Base-by-base conservation (phyloP, 2,329 filamentous ascomycete species). In the Coleophoma cylindrospora region DNA sequence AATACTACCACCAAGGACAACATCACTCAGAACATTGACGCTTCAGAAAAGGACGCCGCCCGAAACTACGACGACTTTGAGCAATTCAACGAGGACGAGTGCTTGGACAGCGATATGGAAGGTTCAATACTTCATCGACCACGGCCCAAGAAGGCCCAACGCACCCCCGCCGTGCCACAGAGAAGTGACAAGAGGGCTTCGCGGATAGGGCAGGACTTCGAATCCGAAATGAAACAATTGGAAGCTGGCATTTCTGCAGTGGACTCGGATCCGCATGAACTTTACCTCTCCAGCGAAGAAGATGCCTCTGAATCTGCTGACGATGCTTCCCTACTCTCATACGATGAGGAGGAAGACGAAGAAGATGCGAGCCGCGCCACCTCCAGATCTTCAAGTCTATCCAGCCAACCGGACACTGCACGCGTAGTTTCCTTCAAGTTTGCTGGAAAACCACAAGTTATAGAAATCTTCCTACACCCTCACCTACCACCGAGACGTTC, bases 231-330 rank as follows among this genome's bases (percentile, higher is more conserved):
- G 40, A 48, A 63, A 47, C 58, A 43, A 38, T 43, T 65, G 51
- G 60, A 60, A 41, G 57, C 50, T 0, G 50, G 49, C 33, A 34
- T 43, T 34, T 34, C 43, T 27, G 51, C 14, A 43, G 59, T 27
- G 51, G 56, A 46, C 45, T 45, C 56, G 14, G 59, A 66, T 54
- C 77, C 80, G 6, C 80, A 83, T 62, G 77, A 82, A 50, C 61
- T 80, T 51, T 86, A 86, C 64, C 75, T 86, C 22, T 84, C 81
- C 2, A 84, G 80, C 0, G 82, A 86, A 57, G 82, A 86, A 62
- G 82, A 84, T 55, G 80, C 75, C 32, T 84, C 81, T 1, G 81
- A 81, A 1, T 80, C 77, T 15, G 76, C 78, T 43, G 81, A 81
- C 64, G 77, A 81, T 59, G 79, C 80, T 56, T 74, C 73, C 56